Evolutionary conservation across 441 rosid species (phyloP).

Genomic region (Adansonia madagascariensis): DNA sequence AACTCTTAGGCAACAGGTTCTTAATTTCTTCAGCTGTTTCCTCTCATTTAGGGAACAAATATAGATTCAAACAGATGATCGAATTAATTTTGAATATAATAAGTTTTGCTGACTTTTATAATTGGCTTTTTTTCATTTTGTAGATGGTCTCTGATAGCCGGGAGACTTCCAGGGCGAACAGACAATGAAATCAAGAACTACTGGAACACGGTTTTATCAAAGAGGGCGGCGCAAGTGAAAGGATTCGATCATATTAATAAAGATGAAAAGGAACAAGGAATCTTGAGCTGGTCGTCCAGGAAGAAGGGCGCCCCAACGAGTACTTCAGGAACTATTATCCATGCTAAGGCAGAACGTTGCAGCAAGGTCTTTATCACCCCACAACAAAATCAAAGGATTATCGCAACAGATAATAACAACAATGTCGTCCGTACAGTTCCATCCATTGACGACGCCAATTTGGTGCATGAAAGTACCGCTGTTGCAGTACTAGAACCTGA

Average conservation of each 20-base stretch:
- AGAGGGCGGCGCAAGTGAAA: constrained; percentile 16
- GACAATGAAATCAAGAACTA: constrained; percentile 57
- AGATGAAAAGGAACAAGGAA: background rate
- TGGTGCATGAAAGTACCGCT: background rate
- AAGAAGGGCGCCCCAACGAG: background rate
- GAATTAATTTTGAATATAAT: background rate
- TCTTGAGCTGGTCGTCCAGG: background rate
- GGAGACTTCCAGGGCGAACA: constrained; percentile 58
- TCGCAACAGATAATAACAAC: too few relatives aligned
- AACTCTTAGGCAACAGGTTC: constrained; percentile 44
- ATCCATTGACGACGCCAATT: background rate
- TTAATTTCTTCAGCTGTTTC: background rate
- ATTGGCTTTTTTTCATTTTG: background rate
- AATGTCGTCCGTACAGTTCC: background rate
- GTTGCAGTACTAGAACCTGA: background rate
- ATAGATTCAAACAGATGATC: background rate
- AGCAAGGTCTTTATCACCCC: too few relatives aligned
- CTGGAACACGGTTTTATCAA: constrained; percentile 42
- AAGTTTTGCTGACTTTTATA: background rate
- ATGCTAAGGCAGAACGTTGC: too few relatives aligned
- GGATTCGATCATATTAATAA: background rate
- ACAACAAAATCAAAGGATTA: too few relatives aligned
- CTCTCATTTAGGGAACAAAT: background rate
- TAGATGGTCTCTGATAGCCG: constrained; percentile 54
- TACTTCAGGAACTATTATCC: background rate